phyloP scores from a whole-genome alignment of 1,139 yeast genomes.

The Geotrichum klebahnii region DNA sequence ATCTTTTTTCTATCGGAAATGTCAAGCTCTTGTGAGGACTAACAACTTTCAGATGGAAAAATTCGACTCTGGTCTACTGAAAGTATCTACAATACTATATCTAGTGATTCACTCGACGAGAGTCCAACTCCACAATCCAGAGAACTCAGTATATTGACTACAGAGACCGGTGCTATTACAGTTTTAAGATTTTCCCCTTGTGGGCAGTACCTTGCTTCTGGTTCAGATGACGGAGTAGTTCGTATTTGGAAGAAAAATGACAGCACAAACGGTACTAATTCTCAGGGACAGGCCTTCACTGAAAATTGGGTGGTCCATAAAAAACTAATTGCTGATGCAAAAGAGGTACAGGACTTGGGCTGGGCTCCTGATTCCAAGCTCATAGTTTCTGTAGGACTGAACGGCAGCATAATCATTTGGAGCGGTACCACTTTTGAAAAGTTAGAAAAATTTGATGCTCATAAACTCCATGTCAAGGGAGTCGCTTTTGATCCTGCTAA shows the following conservation, averaged over 20 bases:
- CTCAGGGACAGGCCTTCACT: constrained; percentile 48
- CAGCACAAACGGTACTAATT: not conserved
- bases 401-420: constrained; percentile 89
- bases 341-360: constrained; percentile 93
- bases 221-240: constrained; percentile 89
- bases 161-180: constrained; percentile 76
- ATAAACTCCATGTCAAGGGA: constrained; percentile 93
- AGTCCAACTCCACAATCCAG: not conserved
- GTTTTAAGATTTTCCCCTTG: constrained; percentile 88
- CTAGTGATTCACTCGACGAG: not conserved
- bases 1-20: not conserved
- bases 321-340: constrained; percentile 90
- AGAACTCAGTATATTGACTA: constrained; percentile 36
- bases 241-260: constrained; percentile 91
- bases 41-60: constrained; percentile 59
- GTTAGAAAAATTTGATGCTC: constrained; percentile 82
- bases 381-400: constrained; percentile 89
- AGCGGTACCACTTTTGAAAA: constrained; percentile 87
- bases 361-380: constrained; percentile 96
- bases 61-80: constrained; percentile 81
- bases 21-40: not conserved
- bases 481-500: constrained; percentile 97
- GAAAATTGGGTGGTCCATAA: constrained; percentile 93
- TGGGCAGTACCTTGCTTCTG: constrained; percentile 85
- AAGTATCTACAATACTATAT: constrained; percentile 42